These are phyloP conservation scores for Phialocephala subalpina DNA, from an alignment of 2,329 filamentous ascomycete species.

Conservation along the genomic window DNA sequence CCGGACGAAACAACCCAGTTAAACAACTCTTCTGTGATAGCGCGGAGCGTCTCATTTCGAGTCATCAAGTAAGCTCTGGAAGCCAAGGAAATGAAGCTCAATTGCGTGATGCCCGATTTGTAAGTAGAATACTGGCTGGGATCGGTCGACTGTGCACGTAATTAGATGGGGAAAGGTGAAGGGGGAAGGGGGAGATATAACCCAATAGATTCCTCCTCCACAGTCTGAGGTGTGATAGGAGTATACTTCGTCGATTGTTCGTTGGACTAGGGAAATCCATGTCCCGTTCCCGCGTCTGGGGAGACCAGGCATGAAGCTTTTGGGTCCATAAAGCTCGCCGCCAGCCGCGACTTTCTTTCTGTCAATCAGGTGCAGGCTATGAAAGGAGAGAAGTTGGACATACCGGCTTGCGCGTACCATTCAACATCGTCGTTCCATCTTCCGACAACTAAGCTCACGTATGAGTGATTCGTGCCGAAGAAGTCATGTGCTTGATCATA, in stretches of 20 bases:
- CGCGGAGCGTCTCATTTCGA: constrained; percentile 14
- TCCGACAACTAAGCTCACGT: constrained; percentile 15
- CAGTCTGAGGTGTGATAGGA: constrained; percentile 11
- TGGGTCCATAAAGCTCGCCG: constrained; percentile 16
- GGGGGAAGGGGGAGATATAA: neutral
- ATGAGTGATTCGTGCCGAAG: constrained; percentile 16
- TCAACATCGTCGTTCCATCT: constrained; percentile 22
- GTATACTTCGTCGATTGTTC: constrained; percentile 21
- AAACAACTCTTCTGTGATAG: constrained; percentile 15
- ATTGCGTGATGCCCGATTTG: constrained; percentile 21
- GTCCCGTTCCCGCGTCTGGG: constrained; percentile 13
- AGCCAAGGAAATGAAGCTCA: constrained; percentile 18
- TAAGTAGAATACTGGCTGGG: constrained; percentile 11
- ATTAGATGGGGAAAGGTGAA: constrained; percentile 1
- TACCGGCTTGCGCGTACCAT: constrained; percentile 19
- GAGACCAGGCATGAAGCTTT: constrained; percentile 13
- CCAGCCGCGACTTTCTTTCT: constrained; percentile 7
- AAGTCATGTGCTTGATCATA: constrained; percentile 19
- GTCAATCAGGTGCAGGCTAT: neutral
- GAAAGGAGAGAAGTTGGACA: neutral
- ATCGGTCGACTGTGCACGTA: constrained; percentile 16
- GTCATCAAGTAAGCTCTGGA: constrained; percentile 11
- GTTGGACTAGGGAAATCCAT: constrained; percentile 18
- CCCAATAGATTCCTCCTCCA: constrained; percentile 19
- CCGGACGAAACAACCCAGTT: constrained; percentile 16